These are phyloP conservation scores for Wickerhamiella azyma DNA, from an alignment of 805 yeast species.

Conservation along the genomic window DNA sequence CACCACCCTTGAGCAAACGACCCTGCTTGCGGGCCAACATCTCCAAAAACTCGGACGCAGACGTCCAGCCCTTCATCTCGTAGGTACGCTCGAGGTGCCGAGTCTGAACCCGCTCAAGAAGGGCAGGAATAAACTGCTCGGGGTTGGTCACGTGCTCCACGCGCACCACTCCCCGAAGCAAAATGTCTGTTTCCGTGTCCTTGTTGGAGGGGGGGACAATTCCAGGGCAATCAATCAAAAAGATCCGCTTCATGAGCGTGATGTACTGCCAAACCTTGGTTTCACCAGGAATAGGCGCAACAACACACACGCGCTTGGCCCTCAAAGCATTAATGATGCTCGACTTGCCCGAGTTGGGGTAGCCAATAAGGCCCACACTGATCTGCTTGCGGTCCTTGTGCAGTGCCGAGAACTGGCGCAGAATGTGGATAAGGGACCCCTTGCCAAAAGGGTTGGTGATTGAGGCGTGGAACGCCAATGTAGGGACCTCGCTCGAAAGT, in stretches of 20 bases:
- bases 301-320: slow-evolving; percentile 88
- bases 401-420: slow-evolving; percentile 82
- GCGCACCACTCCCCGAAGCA: slow-evolving; percentile 94
- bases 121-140: slow-evolving; percentile 85
- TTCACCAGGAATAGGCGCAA: slow-evolving; percentile 98
- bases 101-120: slow-evolving; percentile 70
- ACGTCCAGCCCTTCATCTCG: slow-evolving; percentile 80
- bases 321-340: slow-evolving; percentile 88
- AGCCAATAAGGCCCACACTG: slow-evolving; percentile 94
- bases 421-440: slow-evolving; percentile 83
- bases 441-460: slow-evolving; percentile 96
- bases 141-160: slow-evolving; percentile 96
- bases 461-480: slow-evolving; percentile 95
- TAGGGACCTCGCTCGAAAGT: slow-evolving; percentile 80
- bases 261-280: slow-evolving; percentile 99
- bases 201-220: slow-evolving; percentile 90
- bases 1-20: slow-evolving; percentile 89
- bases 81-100: slow-evolving; percentile 91
- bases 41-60: slow-evolving; percentile 70
- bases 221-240: slow-evolving; percentile 96
- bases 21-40: slow-evolving; percentile 87
- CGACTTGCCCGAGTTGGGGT: slow-evolving; percentile 97
- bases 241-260: slow-evolving; percentile 89
- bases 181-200: slow-evolving; percentile 81
- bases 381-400: slow-evolving; percentile 92